Evolutionary conservation across 2,329 filamentous ascomycete genomes (phyloP), one percentile per base, ranked within the genome.

Genomic region (Amylocarpus encephaloides): DNA sequence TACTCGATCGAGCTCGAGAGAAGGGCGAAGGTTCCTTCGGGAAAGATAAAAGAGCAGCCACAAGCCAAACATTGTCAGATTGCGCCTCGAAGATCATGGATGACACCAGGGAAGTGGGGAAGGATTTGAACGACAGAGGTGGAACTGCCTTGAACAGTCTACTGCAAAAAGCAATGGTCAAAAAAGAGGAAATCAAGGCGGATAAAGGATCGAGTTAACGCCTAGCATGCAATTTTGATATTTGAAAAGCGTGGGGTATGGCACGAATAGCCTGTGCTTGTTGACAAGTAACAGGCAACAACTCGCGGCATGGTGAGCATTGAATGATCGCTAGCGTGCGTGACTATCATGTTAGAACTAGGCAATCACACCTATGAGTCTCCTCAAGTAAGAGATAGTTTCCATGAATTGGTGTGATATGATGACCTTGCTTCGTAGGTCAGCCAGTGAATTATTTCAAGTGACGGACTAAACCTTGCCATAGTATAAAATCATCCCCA

Each of bases 1-100:
- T 67, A 7, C 52, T 67, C 11, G 62, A 67, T 47, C 57, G 58
- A 22, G 61, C 59, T 2, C 56, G 61, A 41, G 61, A 62, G 47
- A 57, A 52, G 30, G 45, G 29, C 18, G 48, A 57, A 9, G 52
- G 53, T 12, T 19, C 39, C 2, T 22, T 36, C 9, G 32, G 43
- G 11, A 49, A 50, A 41, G 54, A 51, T 11, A 53, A 51, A 16
- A 56, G 33, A 26, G 22, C 19, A 9, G 47, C 18, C 26, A 52
- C 19, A 26, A 52, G 33, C 18, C 34, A 56, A 13, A 49, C 42
- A 15, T 56, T 64, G 12, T 57, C 58, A 6, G 62, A 62, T 43
- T 46, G 64, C 46, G 62, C 60, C 6, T 46, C 57, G 1, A 60
- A 53, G 49, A 54, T 60, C 13, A 45, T 62, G 18, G 58, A 58